Evolutionary conservation across 257 asterid genomes (phyloP).

Genomic region (Galeopsis tetrahit): DNA sequence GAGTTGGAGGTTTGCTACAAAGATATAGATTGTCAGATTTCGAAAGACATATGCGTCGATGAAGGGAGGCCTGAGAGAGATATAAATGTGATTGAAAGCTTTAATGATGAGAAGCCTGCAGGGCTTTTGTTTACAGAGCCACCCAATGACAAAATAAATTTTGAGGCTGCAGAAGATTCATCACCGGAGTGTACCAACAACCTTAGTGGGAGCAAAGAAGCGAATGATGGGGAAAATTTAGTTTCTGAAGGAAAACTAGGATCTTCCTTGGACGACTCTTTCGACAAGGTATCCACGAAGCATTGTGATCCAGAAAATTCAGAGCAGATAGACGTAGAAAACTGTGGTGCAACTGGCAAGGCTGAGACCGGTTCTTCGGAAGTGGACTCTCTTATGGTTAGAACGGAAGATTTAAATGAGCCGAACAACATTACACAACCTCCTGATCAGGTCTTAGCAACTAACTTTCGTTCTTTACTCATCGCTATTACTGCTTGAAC

Average conservation of each 20-base stretch:
- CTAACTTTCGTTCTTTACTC: conserved; percentile 26
- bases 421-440: conserved; percentile 31
- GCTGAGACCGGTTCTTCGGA: conserved; percentile 32
- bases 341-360: conserved; percentile 26
- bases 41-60: conserved; percentile 84
- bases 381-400: conserved; percentile 41
- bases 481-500: not conserved
- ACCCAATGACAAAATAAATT: conserved; percentile 29
- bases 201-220: conserved; percentile 37
- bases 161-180: conserved; percentile 29
- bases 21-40: conserved; percentile 46
- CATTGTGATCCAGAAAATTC: conserved; percentile 36
- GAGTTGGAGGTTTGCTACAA: conserved; percentile 62
- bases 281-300: conserved; percentile 29
- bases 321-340: conserved; percentile 32
- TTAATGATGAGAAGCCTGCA: conserved; percentile 37
- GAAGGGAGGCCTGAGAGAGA: conserved; percentile 61
- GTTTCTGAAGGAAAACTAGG: conserved; percentile 30
- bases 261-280: conserved; percentile 27
- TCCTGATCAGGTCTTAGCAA: conserved; percentile 51
- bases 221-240: conserved; percentile 29
- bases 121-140: conserved; percentile 35
- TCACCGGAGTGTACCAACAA: conserved; percentile 29
- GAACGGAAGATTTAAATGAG: conserved; percentile 41
- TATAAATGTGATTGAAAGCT: conserved; percentile 39